These are phyloP conservation scores for Calvatia gigantea DNA, from an alignment of 768 basidiomycete genomes.

Conservation along the genomic window DNA sequence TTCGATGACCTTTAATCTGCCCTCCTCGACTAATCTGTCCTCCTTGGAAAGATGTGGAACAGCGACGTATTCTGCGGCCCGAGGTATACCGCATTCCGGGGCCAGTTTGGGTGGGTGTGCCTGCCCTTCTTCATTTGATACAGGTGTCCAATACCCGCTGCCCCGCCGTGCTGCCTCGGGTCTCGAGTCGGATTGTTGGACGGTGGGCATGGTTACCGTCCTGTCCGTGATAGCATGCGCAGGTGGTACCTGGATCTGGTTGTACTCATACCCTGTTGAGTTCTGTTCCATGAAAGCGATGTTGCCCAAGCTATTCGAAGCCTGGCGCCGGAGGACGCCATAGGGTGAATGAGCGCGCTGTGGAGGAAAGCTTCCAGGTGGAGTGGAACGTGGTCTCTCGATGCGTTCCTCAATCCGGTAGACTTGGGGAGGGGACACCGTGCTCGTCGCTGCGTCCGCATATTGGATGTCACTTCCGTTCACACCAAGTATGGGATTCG, in stretches of 20 bases:
- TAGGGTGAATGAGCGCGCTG: background rate
- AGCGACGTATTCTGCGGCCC: background rate
- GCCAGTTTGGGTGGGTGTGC: background rate
- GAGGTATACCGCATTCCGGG: background rate
- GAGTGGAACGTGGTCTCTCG: background rate
- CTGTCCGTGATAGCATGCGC: slow-evolving; percentile 8
- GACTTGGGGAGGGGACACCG: background rate
- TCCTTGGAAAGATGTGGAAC: slow-evolving; percentile 29
- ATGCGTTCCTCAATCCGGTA: background rate
- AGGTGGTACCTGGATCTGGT: background rate
- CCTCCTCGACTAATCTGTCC: slow-evolving; percentile 25
- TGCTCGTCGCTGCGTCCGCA: background rate
- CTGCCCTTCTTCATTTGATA: slow-evolving; percentile 11
- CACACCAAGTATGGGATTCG: slow-evolving; percentile 6
- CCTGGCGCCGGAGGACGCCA: background rate
- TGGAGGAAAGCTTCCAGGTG: background rate
- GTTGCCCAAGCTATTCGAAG: background rate
- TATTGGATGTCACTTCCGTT: slow-evolving; percentile 10
- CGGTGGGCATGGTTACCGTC: slow-evolving; percentile 1
- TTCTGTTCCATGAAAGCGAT: background rate
- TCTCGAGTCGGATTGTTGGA: background rate
- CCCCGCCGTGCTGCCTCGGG: background rate
- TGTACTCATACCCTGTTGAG: background rate
- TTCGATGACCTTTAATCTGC: slow-evolving; percentile 45
- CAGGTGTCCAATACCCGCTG: slow-evolving; percentile 11